These are phyloP conservation scores for Phaeodactylum tricornutum DNA, from an alignment of 108 stramenopile species.

Conservation along the genomic window DNA sequence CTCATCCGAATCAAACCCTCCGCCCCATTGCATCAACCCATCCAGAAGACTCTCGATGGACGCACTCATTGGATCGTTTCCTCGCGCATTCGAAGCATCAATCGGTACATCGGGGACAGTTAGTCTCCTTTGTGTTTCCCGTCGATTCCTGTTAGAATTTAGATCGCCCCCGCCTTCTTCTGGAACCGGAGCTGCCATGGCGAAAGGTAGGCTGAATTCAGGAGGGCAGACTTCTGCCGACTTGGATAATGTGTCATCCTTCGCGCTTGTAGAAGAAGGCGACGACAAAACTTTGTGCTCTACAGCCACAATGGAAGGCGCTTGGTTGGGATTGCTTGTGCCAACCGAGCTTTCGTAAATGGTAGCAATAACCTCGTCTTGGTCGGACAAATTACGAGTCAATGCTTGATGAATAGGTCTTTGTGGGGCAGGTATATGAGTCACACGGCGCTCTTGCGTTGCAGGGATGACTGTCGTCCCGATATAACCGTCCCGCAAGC, in stretches of 20 bases:
- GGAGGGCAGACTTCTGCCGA: not conserved
- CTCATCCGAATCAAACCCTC: slow-evolving; percentile 42
- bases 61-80: slow-evolving; percentile 37
- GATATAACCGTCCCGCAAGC: slow-evolving; percentile 65
- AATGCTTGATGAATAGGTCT: not conserved
- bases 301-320: slow-evolving; percentile 17
- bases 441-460: slow-evolving; percentile 7
- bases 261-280: not conserved
- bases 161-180: slow-evolving; percentile 13
- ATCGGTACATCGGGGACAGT: too few relatives aligned
- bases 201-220: slow-evolving; percentile 8
- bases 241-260: not conserved
- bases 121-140: too few relatives aligned
- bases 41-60: slow-evolving; percentile 87
- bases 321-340: not conserved
- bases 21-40: slow-evolving; percentile 80
- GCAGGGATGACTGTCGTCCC: slow-evolving; percentile 38
- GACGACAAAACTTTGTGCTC: slow-evolving; percentile 16
- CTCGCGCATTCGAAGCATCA: not conserved
- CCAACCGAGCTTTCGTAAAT: slow-evolving; percentile 19
- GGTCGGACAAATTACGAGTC: slow-evolving; percentile 1
- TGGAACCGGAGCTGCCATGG: slow-evolving; percentile 24
- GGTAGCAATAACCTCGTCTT: slow-evolving; percentile 22
- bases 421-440: too few relatives aligned
- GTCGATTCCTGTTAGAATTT: too few relatives aligned